Percentiles rank a stretch among this genome's conserved stretches.
These are phyloP conservation scores for Pythium volutum DNA, from an alignment of 352 stramenopile genomes.

Conservation along the genomic window DNA sequence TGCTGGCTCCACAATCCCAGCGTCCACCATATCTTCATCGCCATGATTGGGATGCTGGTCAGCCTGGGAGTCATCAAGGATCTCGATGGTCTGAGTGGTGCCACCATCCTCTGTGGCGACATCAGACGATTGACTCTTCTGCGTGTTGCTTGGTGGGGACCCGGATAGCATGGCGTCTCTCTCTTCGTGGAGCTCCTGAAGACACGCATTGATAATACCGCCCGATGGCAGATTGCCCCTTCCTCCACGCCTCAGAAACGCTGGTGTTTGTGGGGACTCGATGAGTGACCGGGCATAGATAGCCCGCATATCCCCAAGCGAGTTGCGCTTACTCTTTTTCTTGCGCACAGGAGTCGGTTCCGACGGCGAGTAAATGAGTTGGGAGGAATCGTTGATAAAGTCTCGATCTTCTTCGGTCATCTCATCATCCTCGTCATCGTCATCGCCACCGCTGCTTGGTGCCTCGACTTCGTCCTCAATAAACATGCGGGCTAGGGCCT, in stretches of 20 bases:
- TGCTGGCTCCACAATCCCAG: neutral
- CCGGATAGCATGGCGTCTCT: neutral
- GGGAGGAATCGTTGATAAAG: slow-evolving; percentile 84
- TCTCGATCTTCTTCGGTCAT: slow-evolving; percentile 55
- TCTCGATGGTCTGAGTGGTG: slow-evolving; percentile 4
- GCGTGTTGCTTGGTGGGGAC: neutral
- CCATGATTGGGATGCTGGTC: neutral
- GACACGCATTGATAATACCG: slow-evolving; percentile 61
- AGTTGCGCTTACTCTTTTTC: slow-evolving; percentile 26
- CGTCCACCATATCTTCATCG: neutral
- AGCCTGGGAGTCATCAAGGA: slow-evolving; percentile 8
- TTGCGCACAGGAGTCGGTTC: slow-evolving; percentile 16
- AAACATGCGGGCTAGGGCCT: slow-evolving; percentile 41
- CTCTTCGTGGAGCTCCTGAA: slow-evolving; percentile 33
- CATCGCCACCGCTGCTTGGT: slow-evolving; percentile 35
- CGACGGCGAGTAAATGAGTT: slow-evolving; percentile 68
- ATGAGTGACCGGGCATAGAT: slow-evolving; percentile 72
- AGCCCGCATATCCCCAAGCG: slow-evolving; percentile 59
- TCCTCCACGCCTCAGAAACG: slow-evolving; percentile 32
- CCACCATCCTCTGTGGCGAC: neutral
- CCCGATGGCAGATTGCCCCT: slow-evolving; percentile 44
- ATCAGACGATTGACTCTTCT: neutral
- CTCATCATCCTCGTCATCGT: slow-evolving; percentile 65
- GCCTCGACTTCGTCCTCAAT: slow-evolving; percentile 70
- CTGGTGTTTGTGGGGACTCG: slow-evolving; percentile 47